These are phyloP conservation scores for Neospermospora avenae DNA, from an alignment of 2,329 filamentous ascomycete genomes.

Conservation along the genomic window DNA sequence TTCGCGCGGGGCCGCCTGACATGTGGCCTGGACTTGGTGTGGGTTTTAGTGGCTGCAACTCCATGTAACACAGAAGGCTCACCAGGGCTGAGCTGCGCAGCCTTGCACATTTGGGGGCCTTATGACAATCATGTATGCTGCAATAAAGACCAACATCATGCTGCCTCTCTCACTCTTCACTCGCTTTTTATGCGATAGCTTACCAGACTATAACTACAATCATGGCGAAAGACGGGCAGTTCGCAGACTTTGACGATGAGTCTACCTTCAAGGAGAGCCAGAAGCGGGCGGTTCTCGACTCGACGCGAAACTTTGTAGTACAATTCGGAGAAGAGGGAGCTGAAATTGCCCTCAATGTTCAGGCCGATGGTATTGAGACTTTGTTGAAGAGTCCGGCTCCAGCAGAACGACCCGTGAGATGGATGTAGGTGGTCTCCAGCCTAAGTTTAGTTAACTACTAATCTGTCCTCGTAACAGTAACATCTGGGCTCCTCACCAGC, in stretches of 20 bases:
- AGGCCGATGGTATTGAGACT: constrained; percentile 39
- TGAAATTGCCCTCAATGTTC: constrained; percentile 54
- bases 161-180: constrained; percentile 6
- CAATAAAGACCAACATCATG: constrained; percentile 14
- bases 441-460: constrained; percentile 4
- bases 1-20: neutral
- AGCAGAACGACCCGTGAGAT: constrained; percentile 54
- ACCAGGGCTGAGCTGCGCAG: constrained; percentile 13
- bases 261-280: constrained; percentile 45
- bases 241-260: constrained; percentile 49
- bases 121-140: constrained; percentile 6
- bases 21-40: neutral
- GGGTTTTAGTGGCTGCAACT: neutral
- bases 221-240: constrained; percentile 23
- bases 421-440: constrained; percentile 55
- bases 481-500: constrained; percentile 64
- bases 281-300: constrained; percentile 38
- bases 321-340: constrained; percentile 57
- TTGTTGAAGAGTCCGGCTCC: constrained; percentile 37
- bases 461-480: constrained; percentile 46
- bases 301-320: constrained; percentile 59
- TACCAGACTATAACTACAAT: constrained; percentile 2
- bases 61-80: constrained; percentile 5
- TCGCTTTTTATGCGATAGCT: neutral
- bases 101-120: constrained; percentile 15